Conservation (phyloP, 192 early-diverging fungal species). For the Chytriomyces sp. region DNA sequence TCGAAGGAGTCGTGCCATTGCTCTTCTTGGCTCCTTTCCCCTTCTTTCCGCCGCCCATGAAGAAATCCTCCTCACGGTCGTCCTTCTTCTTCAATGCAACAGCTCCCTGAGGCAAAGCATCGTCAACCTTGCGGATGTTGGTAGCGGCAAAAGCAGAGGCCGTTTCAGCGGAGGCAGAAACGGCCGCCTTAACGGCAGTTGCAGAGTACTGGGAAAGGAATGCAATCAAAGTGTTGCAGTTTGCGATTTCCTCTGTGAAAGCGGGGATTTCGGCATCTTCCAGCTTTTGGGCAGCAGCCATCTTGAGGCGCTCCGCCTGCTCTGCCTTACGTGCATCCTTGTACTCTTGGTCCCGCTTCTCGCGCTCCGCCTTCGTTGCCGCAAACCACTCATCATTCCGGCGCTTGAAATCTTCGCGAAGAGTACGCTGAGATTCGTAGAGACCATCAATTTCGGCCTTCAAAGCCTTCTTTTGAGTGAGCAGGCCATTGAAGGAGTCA, state of each 20-base stretch:
- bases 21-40: conserved; percentile 60
- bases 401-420: conserved; percentile 72
- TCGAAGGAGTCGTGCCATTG: conserved; percentile 44
- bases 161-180: conserved; percentile 42
- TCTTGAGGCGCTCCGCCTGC: conserved; percentile 68
- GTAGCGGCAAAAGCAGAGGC: conserved; percentile 41
- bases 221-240: conserved; percentile 77
- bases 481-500: conserved; percentile 68
- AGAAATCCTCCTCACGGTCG: conserved; percentile 73
- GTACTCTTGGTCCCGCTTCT: conserved; percentile 66
- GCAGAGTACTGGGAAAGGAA: conserved; percentile 61
- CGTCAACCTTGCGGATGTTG: conserved; percentile 59
- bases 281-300: conserved; percentile 71
- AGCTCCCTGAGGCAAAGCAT: conserved; percentile 74
- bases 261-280: conserved; percentile 88
- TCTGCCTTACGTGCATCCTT: conserved; percentile 68
- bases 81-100: conserved; percentile 73
- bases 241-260: conserved; percentile 81
- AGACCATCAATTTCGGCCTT: conserved; percentile 72
- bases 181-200: conserved; percentile 11
- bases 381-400: conserved; percentile 75
- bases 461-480: conserved; percentile 70
- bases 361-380: conserved; percentile 70
- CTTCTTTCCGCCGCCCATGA: conserved; percentile 68
- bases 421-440: conserved; percentile 64